Base-by-base conservation (phyloP, 768 basidiomycete species). In the Fomitopsis serialis region DNA sequence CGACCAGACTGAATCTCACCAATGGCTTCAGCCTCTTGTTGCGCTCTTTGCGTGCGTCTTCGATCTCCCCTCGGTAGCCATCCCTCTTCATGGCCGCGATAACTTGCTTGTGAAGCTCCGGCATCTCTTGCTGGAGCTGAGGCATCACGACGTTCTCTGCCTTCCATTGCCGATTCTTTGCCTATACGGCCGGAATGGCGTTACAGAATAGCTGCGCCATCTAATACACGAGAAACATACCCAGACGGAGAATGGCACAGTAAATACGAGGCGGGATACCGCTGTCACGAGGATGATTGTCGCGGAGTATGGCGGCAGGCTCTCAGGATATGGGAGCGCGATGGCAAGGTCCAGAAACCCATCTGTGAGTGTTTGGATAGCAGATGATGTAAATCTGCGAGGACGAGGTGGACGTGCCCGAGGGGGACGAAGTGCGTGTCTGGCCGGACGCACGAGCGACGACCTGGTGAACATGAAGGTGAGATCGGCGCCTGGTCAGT, bases 171-270 rank as follows among this genome's bases (percentile, higher is more conserved):
- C 84, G 76, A 62, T 72, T 75, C 65, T 81, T 80, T 21, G 82
- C 79, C 88, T 91, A 54, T 24, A 57, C 44, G 45, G 6, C 44
- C 19, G 15, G 37, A 15, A 40, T 40, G 37, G 6, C 37, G 15
- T 6, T 11, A 11, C 29, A 11, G 37, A 17, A 5, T 17, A 6
- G 37, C 37, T 45, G 22, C 5, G 37, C 19, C 15, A 35, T 46
- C 11, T 25, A 8, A 17, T 3, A 24, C 12, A 1, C 1, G 7
- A 49, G 36, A 34, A 17, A 65, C 80, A 54, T 58, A 90, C 90
- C 90, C 89, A 92, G 74, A 90, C 65, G 61, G 87, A 80, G 53
- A 87, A 72, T 29, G 90, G 90, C 12, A 88, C 74, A 5, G 88
- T 79, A 52, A 78, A 58, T 1, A 73, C 73, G 25, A 84, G 70